A percentile compares a stretch with the other conserved stretches of the same genome.
phyloP scores from a whole-genome alignment of 208 protist species.

The Trypanosomatidae sp. region DNA sequence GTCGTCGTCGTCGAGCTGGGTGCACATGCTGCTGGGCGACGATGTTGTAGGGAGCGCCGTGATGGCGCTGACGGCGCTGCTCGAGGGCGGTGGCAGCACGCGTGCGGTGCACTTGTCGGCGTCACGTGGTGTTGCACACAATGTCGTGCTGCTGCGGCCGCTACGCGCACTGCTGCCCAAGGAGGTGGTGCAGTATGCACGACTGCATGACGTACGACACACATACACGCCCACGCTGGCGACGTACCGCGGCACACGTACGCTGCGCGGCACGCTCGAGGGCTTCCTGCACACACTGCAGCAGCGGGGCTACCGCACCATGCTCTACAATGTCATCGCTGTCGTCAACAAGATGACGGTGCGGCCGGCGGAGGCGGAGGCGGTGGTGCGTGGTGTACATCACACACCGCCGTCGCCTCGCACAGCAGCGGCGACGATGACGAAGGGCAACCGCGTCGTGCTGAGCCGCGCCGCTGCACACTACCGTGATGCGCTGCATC shows the following conservation, averaged over 20 bases:
- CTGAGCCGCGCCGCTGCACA: too few relatives aligned
- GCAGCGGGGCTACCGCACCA: constrained; percentile 46
- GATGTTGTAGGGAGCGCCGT: constrained; percentile 32
- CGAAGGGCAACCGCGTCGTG: too few relatives aligned
- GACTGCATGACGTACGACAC: constrained; percentile 20
- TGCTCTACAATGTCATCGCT: constrained; percentile 76
- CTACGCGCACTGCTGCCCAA: constrained; percentile 45
- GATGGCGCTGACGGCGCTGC: constrained; percentile 29
- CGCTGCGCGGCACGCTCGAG: constrained; percentile 33
- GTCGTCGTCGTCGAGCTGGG: constrained; percentile 5
- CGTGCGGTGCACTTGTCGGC: constrained; percentile 19
- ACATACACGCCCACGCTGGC: constrained; percentile 39
- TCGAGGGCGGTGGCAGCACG: constrained; percentile 27
- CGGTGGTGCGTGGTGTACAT: too few relatives aligned
- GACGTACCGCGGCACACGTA: constrained; percentile 25
- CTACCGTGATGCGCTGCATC: too few relatives aligned
- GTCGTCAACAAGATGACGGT: constrained; percentile 33
- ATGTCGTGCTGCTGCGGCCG: constrained; percentile 48
- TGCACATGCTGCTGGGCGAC: constrained; percentile 39
- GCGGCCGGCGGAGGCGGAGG: constrained; percentile 6
- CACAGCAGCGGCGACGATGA: too few relatives aligned
- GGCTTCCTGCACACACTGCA: too few relatives aligned
- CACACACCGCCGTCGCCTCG: too few relatives aligned
- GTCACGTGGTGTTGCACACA: constrained; percentile 20
- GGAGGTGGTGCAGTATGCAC: constrained; percentile 47